A percentile compares a stretch with the other conserved stretches of the same genome.
Conservation (phyloP, 1,284 basidiomycete genomes). For the Ceratobasidium sp. region DNA sequence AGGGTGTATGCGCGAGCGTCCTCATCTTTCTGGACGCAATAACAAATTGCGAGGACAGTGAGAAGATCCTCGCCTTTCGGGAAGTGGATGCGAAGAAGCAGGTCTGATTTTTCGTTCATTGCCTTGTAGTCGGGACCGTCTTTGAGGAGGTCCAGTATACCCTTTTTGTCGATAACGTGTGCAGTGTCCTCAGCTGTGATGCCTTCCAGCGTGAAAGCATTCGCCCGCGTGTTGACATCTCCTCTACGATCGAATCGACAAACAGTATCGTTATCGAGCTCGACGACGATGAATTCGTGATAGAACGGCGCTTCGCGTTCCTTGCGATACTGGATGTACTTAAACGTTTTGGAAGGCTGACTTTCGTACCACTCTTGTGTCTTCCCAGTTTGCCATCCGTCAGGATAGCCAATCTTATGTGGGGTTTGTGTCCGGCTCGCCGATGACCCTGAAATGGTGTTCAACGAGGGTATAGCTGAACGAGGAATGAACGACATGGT, state of each 20-base stretch:
- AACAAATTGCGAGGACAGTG: constrained; percentile 16
- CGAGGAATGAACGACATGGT: not conserved
- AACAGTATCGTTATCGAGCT: constrained; percentile 15
- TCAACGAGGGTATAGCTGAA: not conserved
- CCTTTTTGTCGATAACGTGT: constrained; percentile 19
- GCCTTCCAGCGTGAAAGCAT: constrained; percentile 8
- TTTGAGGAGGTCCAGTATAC: no score
- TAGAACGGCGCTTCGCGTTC: constrained; percentile 25
- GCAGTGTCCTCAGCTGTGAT: constrained; percentile 35
- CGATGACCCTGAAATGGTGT: constrained; percentile 6
- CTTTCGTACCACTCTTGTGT: constrained; percentile 32
- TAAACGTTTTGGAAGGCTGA: constrained; percentile 27
- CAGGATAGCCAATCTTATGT: constrained; percentile 27
- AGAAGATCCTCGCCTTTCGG: constrained; percentile 12
- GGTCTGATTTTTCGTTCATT: constrained; percentile 1
- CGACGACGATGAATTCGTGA: constrained; percentile 27
- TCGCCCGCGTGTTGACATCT: constrained; percentile 1
- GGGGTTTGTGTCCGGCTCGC: constrained; percentile 4
- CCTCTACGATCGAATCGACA: constrained; percentile 40
- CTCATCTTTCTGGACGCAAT: constrained; percentile 16
- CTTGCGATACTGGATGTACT: constrained; percentile 29
- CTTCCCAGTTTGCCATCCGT: constrained; percentile 20
- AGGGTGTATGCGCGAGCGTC: constrained; percentile 19
- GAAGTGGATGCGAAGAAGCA: constrained; percentile 14
- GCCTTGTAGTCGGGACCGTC: not conserved